A percentile compares a stretch with the other conserved stretches of the same genome.
Evolutionary conservation across 371 early-diverging fungal genomes (phyloP).

Genomic region (Phascolomyces articulosus): DNA sequence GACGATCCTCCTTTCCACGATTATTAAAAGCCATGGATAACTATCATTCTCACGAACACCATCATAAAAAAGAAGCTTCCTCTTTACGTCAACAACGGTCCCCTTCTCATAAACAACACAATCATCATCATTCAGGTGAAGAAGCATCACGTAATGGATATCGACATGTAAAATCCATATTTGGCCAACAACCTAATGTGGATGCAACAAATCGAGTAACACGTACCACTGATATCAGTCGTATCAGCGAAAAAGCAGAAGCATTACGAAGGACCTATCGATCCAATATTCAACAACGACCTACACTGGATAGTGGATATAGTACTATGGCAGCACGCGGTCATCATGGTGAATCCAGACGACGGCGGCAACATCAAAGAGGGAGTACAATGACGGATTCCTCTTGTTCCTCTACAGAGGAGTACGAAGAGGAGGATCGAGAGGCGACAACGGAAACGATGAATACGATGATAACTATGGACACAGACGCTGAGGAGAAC

Average conservation of each 20-base stretch:
- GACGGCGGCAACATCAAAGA: background rate
- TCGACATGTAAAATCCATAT: conserved; percentile 16
- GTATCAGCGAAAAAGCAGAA: conserved; percentile 16
- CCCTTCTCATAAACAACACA: background rate
- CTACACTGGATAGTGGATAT: conserved; percentile 26
- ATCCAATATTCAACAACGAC: conserved; percentile 11
- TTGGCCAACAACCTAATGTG: conserved; percentile 13
- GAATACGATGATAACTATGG: background rate
- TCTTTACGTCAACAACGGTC: background rate
- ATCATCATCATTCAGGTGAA: background rate
- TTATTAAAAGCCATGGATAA: background rate
- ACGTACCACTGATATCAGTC: background rate
- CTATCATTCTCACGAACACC: background rate
- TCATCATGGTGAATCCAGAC: background rate
- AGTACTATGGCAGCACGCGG: conserved; percentile 19
- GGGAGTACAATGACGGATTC: no score
- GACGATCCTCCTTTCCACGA: conserved; percentile 8
- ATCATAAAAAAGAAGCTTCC: background rate
- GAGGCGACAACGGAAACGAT: background rate
- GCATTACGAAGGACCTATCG: conserved; percentile 18
- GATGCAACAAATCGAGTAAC: background rate
- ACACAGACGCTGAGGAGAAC: conserved; percentile 8
- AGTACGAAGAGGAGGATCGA: background rate
- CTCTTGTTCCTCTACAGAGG: no score
- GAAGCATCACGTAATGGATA: background rate